Evolutionary conservation across 352 stramenopile species (phyloP).

Genomic region (Phytophthora podocarpi): DNA sequence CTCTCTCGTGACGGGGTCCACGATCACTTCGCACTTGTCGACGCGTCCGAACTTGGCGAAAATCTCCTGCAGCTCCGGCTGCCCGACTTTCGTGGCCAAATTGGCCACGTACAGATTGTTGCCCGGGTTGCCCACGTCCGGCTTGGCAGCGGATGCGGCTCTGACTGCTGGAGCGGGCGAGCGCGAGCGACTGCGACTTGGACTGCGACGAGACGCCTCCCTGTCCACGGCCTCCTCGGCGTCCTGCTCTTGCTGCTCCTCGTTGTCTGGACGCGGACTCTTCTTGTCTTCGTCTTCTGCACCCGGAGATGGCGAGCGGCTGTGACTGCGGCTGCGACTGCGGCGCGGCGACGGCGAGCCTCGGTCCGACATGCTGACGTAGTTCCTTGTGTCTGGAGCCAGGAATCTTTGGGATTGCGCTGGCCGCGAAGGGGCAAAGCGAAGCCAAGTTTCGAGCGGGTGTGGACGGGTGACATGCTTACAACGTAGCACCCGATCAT

Average conservation of each 20-base stretch:
- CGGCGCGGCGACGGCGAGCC: constrained; percentile 33
- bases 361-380: constrained; percentile 43
- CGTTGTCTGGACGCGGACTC: constrained; percentile 4
- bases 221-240: neutral
- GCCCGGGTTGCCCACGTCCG: constrained; percentile 53
- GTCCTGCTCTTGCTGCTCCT: neutral
- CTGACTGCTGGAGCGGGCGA: constrained; percentile 36
- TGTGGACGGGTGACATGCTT: constrained; percentile 8
- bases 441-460: constrained; percentile 26
- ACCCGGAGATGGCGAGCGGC: constrained; percentile 30
- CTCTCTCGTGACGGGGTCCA: constrained; percentile 76
- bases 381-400: too few relatives aligned
- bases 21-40: constrained; percentile 82
- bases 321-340: constrained; percentile 30
- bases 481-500: neutral
- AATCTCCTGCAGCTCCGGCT: constrained; percentile 69
- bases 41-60: constrained; percentile 80
- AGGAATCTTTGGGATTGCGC: constrained; percentile 30
- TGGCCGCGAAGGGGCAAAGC: constrained; percentile 9
- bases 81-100: constrained; percentile 53
- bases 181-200: too few relatives aligned
- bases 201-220: constrained; percentile 31
- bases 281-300: constrained; percentile 24
- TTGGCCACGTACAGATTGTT: constrained; percentile 88
- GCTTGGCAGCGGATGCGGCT: constrained; percentile 17